Evolutionary conservation across 495 filamentous ascomycete genomes (phyloP).

Genomic region (Aspergillus taichungensis): DNA sequence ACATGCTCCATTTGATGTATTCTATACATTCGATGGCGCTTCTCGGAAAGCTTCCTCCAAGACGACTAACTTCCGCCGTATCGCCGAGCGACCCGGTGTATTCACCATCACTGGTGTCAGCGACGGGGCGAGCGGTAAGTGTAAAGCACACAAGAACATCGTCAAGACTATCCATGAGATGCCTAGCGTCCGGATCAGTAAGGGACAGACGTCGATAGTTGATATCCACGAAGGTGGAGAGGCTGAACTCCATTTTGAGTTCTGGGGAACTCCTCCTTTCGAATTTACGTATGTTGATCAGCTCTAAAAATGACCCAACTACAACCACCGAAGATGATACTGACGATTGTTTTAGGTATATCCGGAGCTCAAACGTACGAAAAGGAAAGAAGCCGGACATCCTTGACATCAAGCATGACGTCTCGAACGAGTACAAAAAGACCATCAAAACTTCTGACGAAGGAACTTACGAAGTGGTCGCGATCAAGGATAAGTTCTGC

Average conservation of each 20-base stretch:
- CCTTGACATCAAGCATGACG: constrained; percentile 80
- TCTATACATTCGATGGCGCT: constrained; percentile 75
- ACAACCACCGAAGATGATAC: not conserved
- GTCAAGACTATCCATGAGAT: constrained; percentile 80
- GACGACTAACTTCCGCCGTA: constrained; percentile 74
- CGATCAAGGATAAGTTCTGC: constrained; percentile 88
- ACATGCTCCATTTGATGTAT: constrained; percentile 81
- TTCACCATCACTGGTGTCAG: constrained; percentile 79
- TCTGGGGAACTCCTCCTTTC: constrained; percentile 91
- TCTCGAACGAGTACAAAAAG: constrained; percentile 70
- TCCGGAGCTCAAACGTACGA: constrained; percentile 71
- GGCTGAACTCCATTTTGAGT: constrained; percentile 86
- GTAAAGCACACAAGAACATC: constrained; percentile 67
- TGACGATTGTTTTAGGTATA: constrained; percentile 49
- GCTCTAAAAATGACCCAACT: not conserved
- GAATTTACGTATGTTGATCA: constrained; percentile 67
- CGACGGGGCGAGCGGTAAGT: constrained; percentile 67
- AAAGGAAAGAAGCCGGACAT: constrained; percentile 70
- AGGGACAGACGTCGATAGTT: constrained; percentile 64
- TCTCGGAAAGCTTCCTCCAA: constrained; percentile 68
- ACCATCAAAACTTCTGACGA: constrained; percentile 77
- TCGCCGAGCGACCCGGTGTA: constrained; percentile 80
- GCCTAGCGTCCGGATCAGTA: constrained; percentile 80
- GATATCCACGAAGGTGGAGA: constrained; percentile 96
- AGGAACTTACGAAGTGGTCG: constrained; percentile 92